Conservation (phyloP, 148 eudicot species). For the Vaccinium macrocarpon region DNA sequence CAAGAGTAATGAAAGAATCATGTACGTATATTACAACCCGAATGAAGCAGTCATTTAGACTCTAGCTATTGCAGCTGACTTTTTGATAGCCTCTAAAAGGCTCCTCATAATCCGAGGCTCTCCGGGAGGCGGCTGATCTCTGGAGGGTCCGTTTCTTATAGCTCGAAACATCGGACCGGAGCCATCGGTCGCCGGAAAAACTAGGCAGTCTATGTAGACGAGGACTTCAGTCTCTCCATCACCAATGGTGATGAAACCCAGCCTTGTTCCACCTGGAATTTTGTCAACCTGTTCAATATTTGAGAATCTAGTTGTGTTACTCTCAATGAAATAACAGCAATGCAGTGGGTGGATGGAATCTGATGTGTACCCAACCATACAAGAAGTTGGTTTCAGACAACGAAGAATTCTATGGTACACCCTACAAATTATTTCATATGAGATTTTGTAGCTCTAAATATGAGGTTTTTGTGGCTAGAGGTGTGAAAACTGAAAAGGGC, state of each 20-base stretch:
- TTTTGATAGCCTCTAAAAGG: slow-evolving; percentile 66
- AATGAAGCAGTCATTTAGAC: slow-evolving; percentile 19
- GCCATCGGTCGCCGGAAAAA: slow-evolving; percentile 45
- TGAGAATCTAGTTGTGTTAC: not conserved
- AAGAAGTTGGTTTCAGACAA: not conserved
- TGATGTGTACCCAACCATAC: not conserved
- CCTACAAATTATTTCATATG: too few species aligned
- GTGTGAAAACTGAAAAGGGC: too few species aligned
- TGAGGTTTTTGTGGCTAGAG: too few species aligned
- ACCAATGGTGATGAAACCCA: slow-evolving; percentile 70
- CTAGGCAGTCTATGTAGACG: slow-evolving; percentile 77
- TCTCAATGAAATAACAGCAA: not conserved
- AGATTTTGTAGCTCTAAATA: too few species aligned
- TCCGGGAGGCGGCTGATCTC: slow-evolving; percentile 67
- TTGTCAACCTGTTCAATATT: slow-evolving; percentile 70
- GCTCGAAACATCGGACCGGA: slow-evolving; percentile 62
- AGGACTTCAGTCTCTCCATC: slow-evolving; percentile 54
- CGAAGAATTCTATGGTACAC: too few species aligned
- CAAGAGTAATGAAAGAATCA: not conserved
- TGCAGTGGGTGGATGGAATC: too few species aligned
- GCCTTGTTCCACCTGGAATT: slow-evolving; percentile 76
- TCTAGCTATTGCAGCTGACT: slow-evolving; percentile 67
- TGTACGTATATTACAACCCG: not conserved
- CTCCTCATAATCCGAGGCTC: slow-evolving; percentile 92
- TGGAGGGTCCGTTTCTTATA: slow-evolving; percentile 58